These are phyloP conservation scores for Ceratobasidium sp. DNA, from an alignment of 1,284 basidiomycete species.

Conservation along the genomic window DNA sequence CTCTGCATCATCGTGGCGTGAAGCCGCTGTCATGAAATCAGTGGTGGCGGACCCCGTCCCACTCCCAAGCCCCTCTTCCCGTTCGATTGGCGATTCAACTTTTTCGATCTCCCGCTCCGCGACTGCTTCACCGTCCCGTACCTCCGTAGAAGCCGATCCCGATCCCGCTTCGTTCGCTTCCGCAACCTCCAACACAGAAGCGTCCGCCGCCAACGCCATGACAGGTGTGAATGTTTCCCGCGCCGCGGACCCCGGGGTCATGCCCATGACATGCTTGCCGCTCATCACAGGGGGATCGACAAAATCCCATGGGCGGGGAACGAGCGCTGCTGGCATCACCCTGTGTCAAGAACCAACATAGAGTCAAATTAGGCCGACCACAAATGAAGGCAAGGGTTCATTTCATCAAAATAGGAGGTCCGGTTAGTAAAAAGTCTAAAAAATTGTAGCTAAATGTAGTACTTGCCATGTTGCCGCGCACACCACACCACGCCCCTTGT, in stretches of 20 bases:
- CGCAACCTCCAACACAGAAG: not conserved
- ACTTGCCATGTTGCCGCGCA: constrained; percentile 81
- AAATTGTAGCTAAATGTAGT: not conserved
- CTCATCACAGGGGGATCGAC: constrained; percentile 52
- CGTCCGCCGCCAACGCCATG: not conserved
- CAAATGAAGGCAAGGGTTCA: constrained; percentile 28
- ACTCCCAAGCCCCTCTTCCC: not conserved
- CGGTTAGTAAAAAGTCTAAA: constrained; percentile 28
- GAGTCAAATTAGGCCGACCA: constrained; percentile 4
- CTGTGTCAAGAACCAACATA: constrained; percentile 48
- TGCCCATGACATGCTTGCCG: constrained; percentile 1
- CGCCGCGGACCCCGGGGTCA: constrained; percentile 12
- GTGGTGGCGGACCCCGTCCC: not conserved
- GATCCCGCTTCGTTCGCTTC: not conserved
- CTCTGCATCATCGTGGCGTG: not conserved
- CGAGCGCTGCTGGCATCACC: constrained; percentile 78
- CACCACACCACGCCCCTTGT: constrained; percentile 76
- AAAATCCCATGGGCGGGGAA: constrained; percentile 80
- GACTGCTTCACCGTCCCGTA: constrained; percentile 53
- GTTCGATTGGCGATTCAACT: not conserved
- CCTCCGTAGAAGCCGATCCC: constrained; percentile 15
- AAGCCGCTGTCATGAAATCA: constrained; percentile 7
- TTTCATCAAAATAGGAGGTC: constrained; percentile 3
- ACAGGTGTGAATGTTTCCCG: not conserved
- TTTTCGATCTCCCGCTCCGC: constrained; percentile 55